These are phyloP conservation scores for Leptodermis oblonga DNA, from an alignment of 257 asterid genomes.

Conservation along the genomic window DNA sequence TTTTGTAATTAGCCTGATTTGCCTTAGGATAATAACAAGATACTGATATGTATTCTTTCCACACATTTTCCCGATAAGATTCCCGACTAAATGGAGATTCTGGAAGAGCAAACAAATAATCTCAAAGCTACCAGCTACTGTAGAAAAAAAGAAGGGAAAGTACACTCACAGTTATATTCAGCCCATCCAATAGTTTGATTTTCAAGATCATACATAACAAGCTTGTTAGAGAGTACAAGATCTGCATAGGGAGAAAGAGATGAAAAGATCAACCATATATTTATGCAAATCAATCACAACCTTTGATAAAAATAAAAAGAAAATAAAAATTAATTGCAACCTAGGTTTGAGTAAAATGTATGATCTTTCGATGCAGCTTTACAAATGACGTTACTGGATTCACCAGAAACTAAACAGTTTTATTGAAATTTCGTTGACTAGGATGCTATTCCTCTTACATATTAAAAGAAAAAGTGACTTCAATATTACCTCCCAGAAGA, in stretches of 20 bases:
- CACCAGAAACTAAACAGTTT: background rate
- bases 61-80: background rate
- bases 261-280: background rate
- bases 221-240: constrained; percentile 74
- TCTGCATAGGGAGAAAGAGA: constrained; percentile 41
- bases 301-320: too few relatives aligned
- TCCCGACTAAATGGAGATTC: background rate
- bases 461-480: background rate
- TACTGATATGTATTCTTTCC: background rate
- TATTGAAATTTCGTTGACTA: background rate
- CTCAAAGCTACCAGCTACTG: background rate
- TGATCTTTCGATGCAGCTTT: background rate
- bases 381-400: background rate
- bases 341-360: background rate
- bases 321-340: background rate
- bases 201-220: constrained; percentile 72
- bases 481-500: constrained; percentile 64
- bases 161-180: constrained; percentile 65
- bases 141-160: constrained; percentile 11
- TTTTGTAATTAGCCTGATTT: background rate
- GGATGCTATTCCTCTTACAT: background rate
- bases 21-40: background rate
- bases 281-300: too few relatives aligned
- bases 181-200: constrained; percentile 81
- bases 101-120: background rate